Evolutionary conservation across 805 yeast genomes (phyloP), one percentile per base, ranked within the genome.

Genomic region (Candida germanica): DNA sequence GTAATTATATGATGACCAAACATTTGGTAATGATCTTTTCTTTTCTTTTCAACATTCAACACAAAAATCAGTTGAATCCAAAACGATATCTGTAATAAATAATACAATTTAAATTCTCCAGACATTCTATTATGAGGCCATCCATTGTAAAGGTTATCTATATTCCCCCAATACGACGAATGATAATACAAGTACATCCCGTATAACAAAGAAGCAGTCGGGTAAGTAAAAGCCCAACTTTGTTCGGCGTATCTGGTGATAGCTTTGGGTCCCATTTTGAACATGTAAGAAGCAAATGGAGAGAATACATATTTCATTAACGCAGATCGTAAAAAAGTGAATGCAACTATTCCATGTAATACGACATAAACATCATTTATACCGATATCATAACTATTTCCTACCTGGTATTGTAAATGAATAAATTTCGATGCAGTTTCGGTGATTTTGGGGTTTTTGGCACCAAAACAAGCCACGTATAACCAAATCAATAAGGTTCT

Each of bases 1-100:
- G 97, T 88, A 38, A 89, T 80, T 38, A 89, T 78, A 59, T 88
- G 97, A 57, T 88, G 97, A 30, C 80, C 64, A 51, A 87, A 77
- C 97, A 88, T 88, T 60, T 88, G 95, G 48, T 61, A 58, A 55
- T 85, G 80, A 56, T 88, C 97, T 54, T 87, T 87, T 43, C 97
- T 75, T 44, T 71, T 75, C 42, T 76, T 80, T 59, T 88, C 97
- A 34, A 87, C 60, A 59, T 87, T 78, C 41, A 89, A 66, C 20
- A 83, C 85, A 47, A 84, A 70, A 16, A 86, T 68, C 58, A 87
- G 95, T 50, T 84, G 87, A 43, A 86, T 51, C 94, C 95, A 89
- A 47, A 75, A 76, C 10, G 83, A 80, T n/a, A 83, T 68, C 48
- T 83, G 82, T 26, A 78, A 59, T 26, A 88, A 68, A 51, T 88